These are phyloP conservation scores for Heterobasidion annosum DNA, from an alignment of 1,284 basidiomycete genomes.

Conservation along the genomic window DNA sequence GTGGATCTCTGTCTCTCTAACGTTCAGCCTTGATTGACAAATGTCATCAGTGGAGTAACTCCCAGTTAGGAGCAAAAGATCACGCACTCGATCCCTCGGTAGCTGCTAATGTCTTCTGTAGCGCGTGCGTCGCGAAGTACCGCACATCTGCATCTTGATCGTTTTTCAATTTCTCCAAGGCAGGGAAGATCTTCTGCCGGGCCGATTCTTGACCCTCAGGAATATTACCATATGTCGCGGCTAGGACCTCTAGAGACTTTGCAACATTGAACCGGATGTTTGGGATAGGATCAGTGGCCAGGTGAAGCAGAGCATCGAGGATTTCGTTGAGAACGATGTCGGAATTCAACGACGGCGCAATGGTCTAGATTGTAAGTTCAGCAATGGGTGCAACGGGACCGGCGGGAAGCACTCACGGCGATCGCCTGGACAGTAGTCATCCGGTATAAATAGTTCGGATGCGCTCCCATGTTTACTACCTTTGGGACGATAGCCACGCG, in stretches of 20 bases:
- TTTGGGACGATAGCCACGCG: conserved; percentile 93
- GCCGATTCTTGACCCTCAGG: conserved; percentile 74
- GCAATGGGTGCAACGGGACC: conserved; percentile 5
- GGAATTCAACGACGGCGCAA: conserved; percentile 86
- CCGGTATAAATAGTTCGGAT: conserved; percentile 96
- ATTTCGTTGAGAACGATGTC: conserved; percentile 84
- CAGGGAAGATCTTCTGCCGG: conserved; percentile 70
- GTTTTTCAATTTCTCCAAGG: conserved; percentile 80
- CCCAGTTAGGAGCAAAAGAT: neutral
- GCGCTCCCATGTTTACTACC: conserved; percentile 95
- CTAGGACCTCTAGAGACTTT: conserved; percentile 87
- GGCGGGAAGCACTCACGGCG: conserved; percentile 51
- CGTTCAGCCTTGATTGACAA: neutral
- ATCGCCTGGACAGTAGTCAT: conserved; percentile 99
- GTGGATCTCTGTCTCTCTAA: neutral
- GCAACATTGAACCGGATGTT: conserved; percentile 99
- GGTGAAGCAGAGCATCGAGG: conserved; percentile 77
- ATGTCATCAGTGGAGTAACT: no score
- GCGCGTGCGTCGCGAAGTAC: conserved; percentile 70
- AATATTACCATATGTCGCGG: conserved; percentile 55
- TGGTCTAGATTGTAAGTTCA: conserved; percentile 52
- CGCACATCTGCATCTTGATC: conserved; percentile 95
- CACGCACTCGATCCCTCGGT: conserved; percentile 10
- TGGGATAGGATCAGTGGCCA: conserved; percentile 90
- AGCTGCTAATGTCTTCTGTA: conserved; percentile 43